Percentiles rank a stretch among this genome's conserved stretches.
These are phyloP conservation scores for Graphilbum sp. DNA, from an alignment of 2,329 filamentous ascomycete species.

Conservation along the genomic window DNA sequence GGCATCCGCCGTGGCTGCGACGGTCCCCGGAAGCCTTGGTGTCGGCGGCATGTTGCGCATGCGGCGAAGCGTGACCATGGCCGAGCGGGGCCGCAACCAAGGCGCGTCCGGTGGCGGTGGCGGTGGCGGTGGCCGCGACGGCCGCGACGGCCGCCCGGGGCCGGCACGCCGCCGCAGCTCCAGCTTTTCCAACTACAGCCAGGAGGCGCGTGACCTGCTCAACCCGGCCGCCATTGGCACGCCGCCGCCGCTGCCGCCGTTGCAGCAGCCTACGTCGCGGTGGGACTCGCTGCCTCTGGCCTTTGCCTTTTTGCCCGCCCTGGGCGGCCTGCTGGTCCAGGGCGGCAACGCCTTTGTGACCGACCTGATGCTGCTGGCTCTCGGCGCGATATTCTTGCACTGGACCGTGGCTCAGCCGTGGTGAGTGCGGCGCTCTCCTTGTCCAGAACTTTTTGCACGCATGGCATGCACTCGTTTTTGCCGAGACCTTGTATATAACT, in stretches of 20 bases:
- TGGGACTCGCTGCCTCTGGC: constrained; percentile 71
- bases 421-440: constrained; percentile 30
- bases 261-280: constrained; percentile 42
- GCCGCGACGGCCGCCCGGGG: too few relatives aligned
- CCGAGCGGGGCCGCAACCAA: too few relatives aligned
- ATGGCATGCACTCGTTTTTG: too few relatives aligned
- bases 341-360: constrained; percentile 74
- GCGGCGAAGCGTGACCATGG: neutral
- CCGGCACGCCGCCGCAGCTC: constrained; percentile 34
- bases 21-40: too few relatives aligned
- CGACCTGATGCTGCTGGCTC: constrained; percentile 62
- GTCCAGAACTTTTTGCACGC: too few relatives aligned
- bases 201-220: constrained; percentile 57
- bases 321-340: constrained; percentile 72
- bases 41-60: neutral
- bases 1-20: too few relatives aligned
- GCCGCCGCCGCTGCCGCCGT: neutral
- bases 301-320: constrained; percentile 68
- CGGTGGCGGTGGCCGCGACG: too few relatives aligned
- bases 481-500: neutral
- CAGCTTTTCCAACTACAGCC: constrained; percentile 55
- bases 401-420: constrained; percentile 87
- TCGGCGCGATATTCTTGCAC: constrained; percentile 77
- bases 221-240: constrained; percentile 21
- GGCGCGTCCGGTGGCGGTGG: too few relatives aligned